phyloP scores from a whole-genome alignment of 495 filamentous ascomycete species.

The Tuber brumale region DNA sequence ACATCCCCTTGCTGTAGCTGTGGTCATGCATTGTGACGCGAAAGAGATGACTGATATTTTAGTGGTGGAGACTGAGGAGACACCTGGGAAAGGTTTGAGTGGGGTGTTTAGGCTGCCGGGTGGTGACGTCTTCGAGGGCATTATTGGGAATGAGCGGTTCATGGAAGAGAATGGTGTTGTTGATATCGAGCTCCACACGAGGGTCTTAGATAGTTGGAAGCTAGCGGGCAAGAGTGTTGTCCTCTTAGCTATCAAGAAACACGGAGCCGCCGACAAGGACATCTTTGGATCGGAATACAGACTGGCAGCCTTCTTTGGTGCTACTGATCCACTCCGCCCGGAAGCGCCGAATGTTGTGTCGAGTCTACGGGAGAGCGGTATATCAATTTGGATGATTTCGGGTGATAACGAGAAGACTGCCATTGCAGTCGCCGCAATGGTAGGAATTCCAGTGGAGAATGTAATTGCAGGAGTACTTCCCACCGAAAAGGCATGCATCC shows the following conservation, averaged over 20 bases:
- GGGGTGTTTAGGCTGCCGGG: conserved; percentile 55
- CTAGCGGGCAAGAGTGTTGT: conserved; percentile 65
- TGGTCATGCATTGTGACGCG: conserved; percentile 59
- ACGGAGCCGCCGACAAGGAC: conserved; percentile 9
- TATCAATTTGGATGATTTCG: conserved; percentile 84
- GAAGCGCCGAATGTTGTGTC: conserved; percentile 62
- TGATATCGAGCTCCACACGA: conserved; percentile 40
- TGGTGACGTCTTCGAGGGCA: conserved; percentile 53
- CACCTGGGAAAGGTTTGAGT: conserved; percentile 73
- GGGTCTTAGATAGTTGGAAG: conserved; percentile 60
- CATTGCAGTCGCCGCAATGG: conserved; percentile 64
- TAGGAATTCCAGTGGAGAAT: conserved; percentile 67
- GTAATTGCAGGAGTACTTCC: conserved; percentile 86
- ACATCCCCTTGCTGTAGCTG: conserved; percentile 79
- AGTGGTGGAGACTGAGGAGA: conserved; percentile 58
- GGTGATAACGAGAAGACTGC: conserved; percentile 73
- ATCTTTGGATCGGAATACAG: conserved; percentile 24
- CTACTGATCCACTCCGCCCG: conserved; percentile 69
- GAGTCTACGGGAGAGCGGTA: conserved; percentile 58
- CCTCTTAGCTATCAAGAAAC: conserved; percentile 52
- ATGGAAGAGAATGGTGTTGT: conserved; percentile 49
- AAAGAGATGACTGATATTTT: conserved; percentile 42
- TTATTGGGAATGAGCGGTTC: conserved; percentile 78
- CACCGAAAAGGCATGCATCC: conserved; percentile 55
- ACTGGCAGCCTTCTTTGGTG: conserved; percentile 52